phyloP scores from a whole-genome alignment of 2,329 filamentous ascomycete genomes.

The Taxawa tesnikishii region DNA sequence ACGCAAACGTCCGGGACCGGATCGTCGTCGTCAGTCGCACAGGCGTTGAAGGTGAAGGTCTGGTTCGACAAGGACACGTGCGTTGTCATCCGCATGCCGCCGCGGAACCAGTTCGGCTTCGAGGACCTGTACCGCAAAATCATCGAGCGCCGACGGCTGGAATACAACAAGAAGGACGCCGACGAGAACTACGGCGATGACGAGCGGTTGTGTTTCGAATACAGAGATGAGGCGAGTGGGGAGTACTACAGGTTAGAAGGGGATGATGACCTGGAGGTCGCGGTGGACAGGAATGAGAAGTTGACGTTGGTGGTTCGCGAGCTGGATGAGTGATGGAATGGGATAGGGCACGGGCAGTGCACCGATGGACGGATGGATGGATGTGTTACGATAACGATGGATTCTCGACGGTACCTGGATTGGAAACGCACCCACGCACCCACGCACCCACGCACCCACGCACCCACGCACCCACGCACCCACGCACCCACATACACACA shows the following conservation, averaged over 20 bases:
- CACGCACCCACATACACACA: no score
- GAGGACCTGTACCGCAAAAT: conserved; percentile 73
- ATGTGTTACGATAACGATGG: no score
- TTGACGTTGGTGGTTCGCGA: conserved; percentile 52
- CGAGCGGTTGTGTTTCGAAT: conserved; percentile 67
- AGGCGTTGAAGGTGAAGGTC: conserved; percentile 75
- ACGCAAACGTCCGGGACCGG: conserved; percentile 9
- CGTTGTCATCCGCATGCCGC: conserved; percentile 79
- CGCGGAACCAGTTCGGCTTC: conserved; percentile 55
- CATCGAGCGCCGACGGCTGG: conserved; percentile 67
- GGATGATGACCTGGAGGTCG: conserved; percentile 69
- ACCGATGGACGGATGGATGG: no score
- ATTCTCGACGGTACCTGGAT: no score
- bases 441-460: no score
- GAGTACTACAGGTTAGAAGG: conserved; percentile 63
- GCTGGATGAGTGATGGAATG: background rate
- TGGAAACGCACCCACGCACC: no score
- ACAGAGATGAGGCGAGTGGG: conserved; percentile 71
- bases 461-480: no score
- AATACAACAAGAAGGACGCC: conserved; percentile 19
- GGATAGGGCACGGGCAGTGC: no score
- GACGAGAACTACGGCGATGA: conserved; percentile 14
- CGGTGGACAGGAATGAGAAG: conserved; percentile 76
- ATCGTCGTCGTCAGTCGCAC: conserved; percentile 21
- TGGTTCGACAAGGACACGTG: conserved; percentile 78